Evolutionary conservation across 1,139 yeast species (phyloP), one percentile per base, ranked within the genome.

Genomic region (Hemisphaericaspora subhashii): DNA sequence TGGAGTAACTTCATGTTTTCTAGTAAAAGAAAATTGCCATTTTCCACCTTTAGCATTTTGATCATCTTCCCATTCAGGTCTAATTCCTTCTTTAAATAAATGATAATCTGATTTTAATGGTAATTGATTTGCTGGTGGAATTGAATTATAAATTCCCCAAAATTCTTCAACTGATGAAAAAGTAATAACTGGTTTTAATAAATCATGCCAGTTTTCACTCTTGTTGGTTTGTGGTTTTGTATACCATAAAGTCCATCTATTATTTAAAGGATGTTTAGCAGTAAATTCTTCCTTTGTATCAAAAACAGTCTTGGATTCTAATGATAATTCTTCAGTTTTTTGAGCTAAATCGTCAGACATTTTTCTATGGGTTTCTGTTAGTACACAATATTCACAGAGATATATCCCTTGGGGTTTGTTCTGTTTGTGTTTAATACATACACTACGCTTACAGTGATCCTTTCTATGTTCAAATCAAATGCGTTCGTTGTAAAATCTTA

Each of bases 1-100:
- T 33, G 68, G 68, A 42, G 68, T 65, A 44, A 73, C 72, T 48
- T 77, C 85, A 52, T 80, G 79, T 63, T 74, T 82, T 67, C 84
- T 82, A 64, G 79, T 83, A 68, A 80, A 86, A 31, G 87, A 77
- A 49, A 57, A 69, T 54, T 68, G 76, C 96, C 97, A 92, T 69
- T 87, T 88, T 57, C 98, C 98, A 60, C 99, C 98, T 53, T 82
- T 76, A 47, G 89, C 66, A 69, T 94, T 94, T 52, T 81, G 78
- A 40, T 71, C 74, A 66, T 92, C 98, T 74, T 92, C 99, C 99
- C 99, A 92, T 73, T 92, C 98, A 41, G 98, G 99, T 64, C 89
- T 86, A 55, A 94, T 82, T 41, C 92, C 96, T 60, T 86, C 86
- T 69, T 92, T 86, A 75, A 94, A 92, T 60, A 92, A 80, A 63